Base-by-base conservation (phyloP, 352 stramenopile species). In the Nothophytophthora sp. region DNA sequence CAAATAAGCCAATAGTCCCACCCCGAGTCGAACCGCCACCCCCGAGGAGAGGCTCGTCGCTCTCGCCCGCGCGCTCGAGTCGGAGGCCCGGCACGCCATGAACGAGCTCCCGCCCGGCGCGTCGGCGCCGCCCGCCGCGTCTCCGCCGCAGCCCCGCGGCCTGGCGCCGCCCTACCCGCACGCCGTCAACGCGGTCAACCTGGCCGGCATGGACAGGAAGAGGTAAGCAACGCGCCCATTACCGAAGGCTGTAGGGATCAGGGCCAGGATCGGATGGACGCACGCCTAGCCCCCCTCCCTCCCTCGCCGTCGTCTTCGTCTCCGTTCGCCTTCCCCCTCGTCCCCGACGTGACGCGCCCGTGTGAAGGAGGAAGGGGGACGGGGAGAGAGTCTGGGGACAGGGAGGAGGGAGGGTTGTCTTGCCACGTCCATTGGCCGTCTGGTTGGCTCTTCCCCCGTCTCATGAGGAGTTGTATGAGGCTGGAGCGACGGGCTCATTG, bases 61-160 rank as follows among this genome's bases (percentile, higher is more conserved):
- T n/a, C n/a, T n/a, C n/a, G n/a, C n/a, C n/a, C n/a, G n/a, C n/a
- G n/a, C n/a, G n/a, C n/a, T n/a, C n/a, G n/a, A n/a, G n/a, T n/a
- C n/a, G n/a, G n/a, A n/a, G n/a, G n/a, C n/a, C n/a, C n/a, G n/a
- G n/a, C n/a, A n/a, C n/a, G n/a, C 35, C 45, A 76, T 76, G 67
- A 73, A 76, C 60, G 67, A 76, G 41, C 60, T 73, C 43, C 60
- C 67, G 58, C 58, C 63, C 48, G 67, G 51, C 36, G 48, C 64
- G 60, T 36, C 52, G 18, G 48, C 40, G 42, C 55, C 38, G 10
- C 55, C 56, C n/a, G n/a, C n/a, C n/a, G n/a, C n/a, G n/a, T n/a
- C n/a, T 16, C 43, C 55, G 27, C 23, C 55, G 42, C 50, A 66
- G 46, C 57, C 57, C 16, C 67, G 62, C 27, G 56, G 47, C 8